Base-by-base conservation (phyloP, 306 rosid species). In the Acmispon strigosus region DNA sequence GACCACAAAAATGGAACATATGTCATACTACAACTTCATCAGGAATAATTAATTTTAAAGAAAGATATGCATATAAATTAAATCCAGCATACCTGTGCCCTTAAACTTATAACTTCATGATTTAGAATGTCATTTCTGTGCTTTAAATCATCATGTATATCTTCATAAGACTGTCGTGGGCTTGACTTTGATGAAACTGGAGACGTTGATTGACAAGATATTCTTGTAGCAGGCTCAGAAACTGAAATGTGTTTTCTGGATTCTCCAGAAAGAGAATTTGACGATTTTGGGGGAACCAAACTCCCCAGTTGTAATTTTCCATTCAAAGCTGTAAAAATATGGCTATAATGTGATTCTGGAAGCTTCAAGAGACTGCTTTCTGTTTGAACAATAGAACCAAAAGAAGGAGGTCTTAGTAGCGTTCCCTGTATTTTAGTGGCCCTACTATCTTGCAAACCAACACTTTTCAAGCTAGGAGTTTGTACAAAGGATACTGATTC, bases 401-500 rank as follows among this genome's bases (percentile, higher is more conserved):
- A 89, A 68, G 99, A 94, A 53, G 97, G 80, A 83, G 89, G 85
- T 84, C 88, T 89, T 44, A 90, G 76, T 66, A 94, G 82, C 18
- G 87, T 57, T 64, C 85, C 83, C 51, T 78, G 92, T 66, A 84
- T 20, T 78, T 82, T 89, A 62, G 82, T 60, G 69, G 56, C 58
- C 80, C 66, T 74, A 59, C 69, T 65, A 57, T 90, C 96, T 37
- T 42, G 75, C 32, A 48, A 20, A 71, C 74, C 70, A 72, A 64
- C 83, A 75, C 77, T 78, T 83, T 62, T 85, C 24, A 50, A 71
- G 74, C 70, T 81, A 72, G 84, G 78, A 78, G 59, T 80, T 78
- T 74, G 90, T 34, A 51, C 41, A 62, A 49, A 39, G 76, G 89
- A 77, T 63, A 49, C 65, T 47, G 85, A 70, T 70, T 86, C 97